Evolutionary conservation across 2,329 filamentous ascomycete genomes (phyloP).

Genomic region (Xylariaceae sp.): DNA sequence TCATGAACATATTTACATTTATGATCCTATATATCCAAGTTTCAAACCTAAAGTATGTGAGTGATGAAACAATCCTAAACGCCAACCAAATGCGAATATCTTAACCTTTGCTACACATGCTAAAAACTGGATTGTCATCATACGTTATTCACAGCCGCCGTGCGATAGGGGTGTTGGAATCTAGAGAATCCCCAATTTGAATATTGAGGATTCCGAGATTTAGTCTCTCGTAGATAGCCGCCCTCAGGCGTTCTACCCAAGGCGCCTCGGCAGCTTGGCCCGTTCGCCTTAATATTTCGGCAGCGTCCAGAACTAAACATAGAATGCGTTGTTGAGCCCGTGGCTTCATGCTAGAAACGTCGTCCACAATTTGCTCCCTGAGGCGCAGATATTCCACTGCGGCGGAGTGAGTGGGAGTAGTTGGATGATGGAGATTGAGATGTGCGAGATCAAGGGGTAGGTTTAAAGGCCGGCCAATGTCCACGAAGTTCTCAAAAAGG

Average conservation of each 20-base stretch:
- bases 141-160: slow-evolving; percentile 1
- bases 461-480: slow-evolving; percentile 50
- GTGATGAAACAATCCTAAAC: slow-evolving; percentile 13
- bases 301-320: slow-evolving; percentile 36
- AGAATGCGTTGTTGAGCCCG: slow-evolving; percentile 19
- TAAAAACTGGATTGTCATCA: slow-evolving; percentile 3
- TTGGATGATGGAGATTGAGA: slow-evolving; percentile 61
- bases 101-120: slow-evolving; percentile 12
- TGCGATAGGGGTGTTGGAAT: slow-evolving; percentile 20
- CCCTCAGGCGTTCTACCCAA: slow-evolving; percentile 35
- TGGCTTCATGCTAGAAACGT: slow-evolving; percentile 7
- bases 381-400: slow-evolving; percentile 54
- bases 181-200: slow-evolving; percentile 12
- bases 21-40: background rate
- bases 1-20: background rate
- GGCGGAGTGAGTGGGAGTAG: slow-evolving; percentile 52
- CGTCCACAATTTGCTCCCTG: slow-evolving; percentile 9
- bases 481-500: slow-evolving; percentile 60
- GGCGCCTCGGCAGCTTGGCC: slow-evolving; percentile 34
- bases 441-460: slow-evolving; percentile 57
- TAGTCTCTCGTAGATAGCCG: slow-evolving; percentile 27
- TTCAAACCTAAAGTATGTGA: too few species aligned
- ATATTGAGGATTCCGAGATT: slow-evolving; percentile 29
- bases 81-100: slow-evolving; percentile 28
- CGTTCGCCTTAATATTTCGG: slow-evolving; percentile 32